Percentiles rank a stretch among this genome's conserved stretches.
phyloP scores from a whole-genome alignment of 2,329 filamentous ascomycete species.

The Fusarium neocosmosporiellum region DNA sequence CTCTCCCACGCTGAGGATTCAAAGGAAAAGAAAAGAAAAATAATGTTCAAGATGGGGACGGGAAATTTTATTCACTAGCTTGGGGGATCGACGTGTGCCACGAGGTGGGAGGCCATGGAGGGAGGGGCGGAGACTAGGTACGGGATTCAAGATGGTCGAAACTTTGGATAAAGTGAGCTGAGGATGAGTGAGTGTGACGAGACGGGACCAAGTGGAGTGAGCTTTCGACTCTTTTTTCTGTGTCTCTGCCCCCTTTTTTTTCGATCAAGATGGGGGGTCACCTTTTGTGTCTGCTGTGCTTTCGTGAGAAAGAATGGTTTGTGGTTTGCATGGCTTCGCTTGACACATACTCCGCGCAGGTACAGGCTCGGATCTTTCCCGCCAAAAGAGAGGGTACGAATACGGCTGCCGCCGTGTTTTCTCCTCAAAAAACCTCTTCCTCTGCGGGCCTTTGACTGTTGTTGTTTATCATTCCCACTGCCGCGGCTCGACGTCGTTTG shows the following conservation, averaged over 20 bases:
- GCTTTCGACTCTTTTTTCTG: not conserved
- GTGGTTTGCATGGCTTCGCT: not conserved
- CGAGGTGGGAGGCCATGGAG: constrained; percentile 1
- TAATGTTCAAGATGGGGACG: not conserved
- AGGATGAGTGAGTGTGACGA: not conserved
- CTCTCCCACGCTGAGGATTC: not conserved
- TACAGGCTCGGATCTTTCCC: not conserved
- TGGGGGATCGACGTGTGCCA: constrained; percentile 6
- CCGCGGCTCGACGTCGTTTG: not conserved
- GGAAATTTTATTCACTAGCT: not conserved
- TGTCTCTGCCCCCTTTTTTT: not conserved
- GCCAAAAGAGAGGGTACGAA: not conserved
- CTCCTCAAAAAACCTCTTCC: not conserved
- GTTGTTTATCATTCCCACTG: not conserved
- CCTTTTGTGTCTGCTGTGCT: not conserved
- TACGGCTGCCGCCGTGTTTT: not conserved
- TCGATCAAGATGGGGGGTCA: constrained; percentile 1
- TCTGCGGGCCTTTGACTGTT: not conserved
- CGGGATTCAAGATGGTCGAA: not conserved
- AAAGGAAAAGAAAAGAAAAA: not conserved
- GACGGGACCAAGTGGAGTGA: not conserved
- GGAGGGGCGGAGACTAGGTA: not conserved
- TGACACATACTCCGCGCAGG: not conserved
- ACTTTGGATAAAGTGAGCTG: not conserved
- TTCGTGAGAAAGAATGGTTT: not conserved